Evolutionary conservation across 345 rosid species (phyloP).

Genomic region (Salix exigua): DNA sequence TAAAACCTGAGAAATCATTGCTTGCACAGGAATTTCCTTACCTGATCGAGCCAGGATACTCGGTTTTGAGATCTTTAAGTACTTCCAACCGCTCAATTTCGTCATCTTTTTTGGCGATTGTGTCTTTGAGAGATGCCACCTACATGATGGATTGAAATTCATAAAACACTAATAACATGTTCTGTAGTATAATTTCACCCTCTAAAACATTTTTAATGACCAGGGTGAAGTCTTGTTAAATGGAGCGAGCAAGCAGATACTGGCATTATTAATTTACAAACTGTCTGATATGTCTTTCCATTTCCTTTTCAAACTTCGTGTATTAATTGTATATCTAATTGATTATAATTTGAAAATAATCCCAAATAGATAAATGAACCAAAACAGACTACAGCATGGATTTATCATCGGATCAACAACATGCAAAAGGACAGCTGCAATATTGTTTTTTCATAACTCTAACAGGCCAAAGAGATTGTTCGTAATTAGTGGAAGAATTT

Average conservation of each 20-base stretch:
- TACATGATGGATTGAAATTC: conserved; percentile 9
- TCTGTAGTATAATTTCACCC: background rate
- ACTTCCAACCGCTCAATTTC: conserved; percentile 76
- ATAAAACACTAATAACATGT: background rate
- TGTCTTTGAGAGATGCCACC: conserved; percentile 82
- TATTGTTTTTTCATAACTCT: background rate
- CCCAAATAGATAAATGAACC: background rate
- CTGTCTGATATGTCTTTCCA: background rate
- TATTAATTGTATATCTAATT: background rate
- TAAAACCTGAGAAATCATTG: conserved; percentile 2
- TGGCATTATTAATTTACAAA: background rate
- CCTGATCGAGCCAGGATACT: conserved; percentile 21
- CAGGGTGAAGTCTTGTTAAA: no score
- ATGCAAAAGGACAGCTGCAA: background rate
- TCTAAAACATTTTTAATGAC: background rate
- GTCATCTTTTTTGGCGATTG: conserved; percentile 68
- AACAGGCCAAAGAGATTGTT: background rate
- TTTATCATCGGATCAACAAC: background rate
- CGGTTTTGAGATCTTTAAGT: conserved; percentile 52
- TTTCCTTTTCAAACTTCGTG: background rate
- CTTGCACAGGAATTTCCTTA: conserved; percentile 21
- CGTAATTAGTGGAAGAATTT: no score
- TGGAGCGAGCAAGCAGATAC: background rate
- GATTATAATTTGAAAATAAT: background rate
- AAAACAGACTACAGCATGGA: no score